Evolutionary conservation across 2,329 filamentous ascomycete species (phyloP), one percentile per base, ranked within the genome.

Genomic region (Trichoderma polysporum): DNA sequence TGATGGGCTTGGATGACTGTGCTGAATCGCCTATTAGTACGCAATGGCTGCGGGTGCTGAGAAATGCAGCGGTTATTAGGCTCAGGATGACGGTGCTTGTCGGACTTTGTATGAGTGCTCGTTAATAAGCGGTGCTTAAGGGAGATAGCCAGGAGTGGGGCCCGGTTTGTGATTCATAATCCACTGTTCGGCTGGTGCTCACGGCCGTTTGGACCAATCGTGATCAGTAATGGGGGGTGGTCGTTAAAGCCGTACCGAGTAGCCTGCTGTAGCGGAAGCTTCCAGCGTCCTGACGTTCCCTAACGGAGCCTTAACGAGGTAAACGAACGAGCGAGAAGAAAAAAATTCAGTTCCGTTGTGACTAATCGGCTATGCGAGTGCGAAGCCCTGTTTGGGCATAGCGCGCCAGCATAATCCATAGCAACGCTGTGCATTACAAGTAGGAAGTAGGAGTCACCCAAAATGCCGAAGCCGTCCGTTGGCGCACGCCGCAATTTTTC

Each of bases 391-490:
- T 27, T 56, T 29, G 37, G 49, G 60, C 8, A 5, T 64, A 47
- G 60, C 19, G 37, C 60, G 6, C 22, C n/a, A 41, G 53, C 53
- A 35, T 39, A 56, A 62, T 62, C 39, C 53, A 39, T 29, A 39
- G 41, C 29, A 33, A 57, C 31, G 52, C 35, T 33, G 39, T n/a
- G n/a, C n/a, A n/a, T n/a, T n/a, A n/a, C n/a, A n/a, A n/a, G n/a
- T n/a, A n/a, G n/a, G n/a, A n/a, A n/a, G 31, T 37, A 53, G 54
- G 63, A 66, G 63, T 66, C 63, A 66, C 33, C 33, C 63, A 53
- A 41, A 59, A 60, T 59, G 63, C 63, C 63, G 63, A 66, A 60
- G 63, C 63, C 56, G 63, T 66, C 63, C 63, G 63, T 50, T n/a
- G 62, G 62, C 41, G 53, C 15, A 31, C 59, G 59, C 59, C 59